Base-by-base conservation (phyloP, 176 grass and related monocot genomes). In the Dactylis glomerata region DNA sequence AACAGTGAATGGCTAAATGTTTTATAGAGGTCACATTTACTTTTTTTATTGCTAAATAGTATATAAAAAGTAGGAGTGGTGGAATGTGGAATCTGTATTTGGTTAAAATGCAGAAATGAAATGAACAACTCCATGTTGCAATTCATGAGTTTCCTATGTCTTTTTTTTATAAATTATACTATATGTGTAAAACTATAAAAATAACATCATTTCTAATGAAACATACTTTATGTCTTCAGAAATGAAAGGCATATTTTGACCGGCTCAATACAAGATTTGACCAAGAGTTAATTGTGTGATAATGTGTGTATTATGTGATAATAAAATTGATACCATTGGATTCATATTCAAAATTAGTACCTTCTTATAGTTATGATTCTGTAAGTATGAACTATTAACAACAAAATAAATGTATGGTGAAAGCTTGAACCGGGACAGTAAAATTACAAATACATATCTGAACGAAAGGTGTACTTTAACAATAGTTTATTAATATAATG, bases 191-290 rank as follows among this genome's bases (percentile, higher is more conserved):
- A 71, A 6, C 2, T 8, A 0, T 70, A n/a, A 16, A 46, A 73
- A 8, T 27, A 8, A 45, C 24, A 16, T 0, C 69, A 46, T 73
- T 46, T 72, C 0, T 73, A 8, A 28, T 4, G 6, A 73, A 73
- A 24, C 0, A 28, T 5, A 10, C 23, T 73, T 3, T 26, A 1
- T 45, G 4, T 15, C 0, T 28, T 8, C 1, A 8, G 4, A 19
- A 3, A 28, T 28, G 12, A 7, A 72, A 5, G 41, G 3, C 44
- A 5, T 19, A 73, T 5, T 73, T 27, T 47, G 24, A 47, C 1
- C 1, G 0, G 16, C 8, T 47, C 9, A 30, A 8, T 11, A 10
- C n/a, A 17, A 73, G 12, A 23, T 73, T 38, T 37, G 34, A 40
- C 4, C 19, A n/a, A 38, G 0, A 33, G 0, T 66, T 30, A 47